phyloP scores from a whole-genome alignment of 1,139 yeast genomes.

The Geotrichum aggregatum region DNA sequence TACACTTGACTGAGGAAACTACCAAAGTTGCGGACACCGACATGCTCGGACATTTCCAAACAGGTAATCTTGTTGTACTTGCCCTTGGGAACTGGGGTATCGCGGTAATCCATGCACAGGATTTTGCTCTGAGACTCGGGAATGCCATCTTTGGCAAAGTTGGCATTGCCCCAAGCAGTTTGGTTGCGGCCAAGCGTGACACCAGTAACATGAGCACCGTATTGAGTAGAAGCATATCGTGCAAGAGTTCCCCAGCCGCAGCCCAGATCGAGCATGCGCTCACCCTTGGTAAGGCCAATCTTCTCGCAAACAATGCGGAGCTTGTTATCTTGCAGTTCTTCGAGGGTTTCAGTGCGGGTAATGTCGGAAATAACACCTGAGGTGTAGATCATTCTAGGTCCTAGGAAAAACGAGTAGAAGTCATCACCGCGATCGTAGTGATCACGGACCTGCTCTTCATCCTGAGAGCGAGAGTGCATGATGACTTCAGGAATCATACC shows the following conservation, averaged over 20 bases:
- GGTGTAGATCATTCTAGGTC: constrained; percentile 92
- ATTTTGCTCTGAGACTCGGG: constrained; percentile 65
- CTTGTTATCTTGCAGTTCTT: constrained; percentile 87
- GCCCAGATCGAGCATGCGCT: constrained; percentile 74
- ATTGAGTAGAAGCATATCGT: constrained; percentile 73
- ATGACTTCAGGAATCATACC: constrained; percentile 94
- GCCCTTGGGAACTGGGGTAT: constrained; percentile 72
- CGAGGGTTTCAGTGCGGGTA: constrained; percentile 68
- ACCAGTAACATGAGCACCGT: constrained; percentile 86
- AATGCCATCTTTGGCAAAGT: constrained; percentile 66
- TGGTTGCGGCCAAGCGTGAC: constrained; percentile 86
- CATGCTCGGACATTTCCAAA: constrained; percentile 95
- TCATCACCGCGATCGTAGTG: constrained; percentile 97
- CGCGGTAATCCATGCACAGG: constrained; percentile 85
- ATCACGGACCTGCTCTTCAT: constrained; percentile 93
- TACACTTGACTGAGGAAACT: constrained; percentile 74
- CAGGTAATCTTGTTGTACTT: constrained; percentile 84
- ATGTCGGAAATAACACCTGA: constrained; percentile 79
- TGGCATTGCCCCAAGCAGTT: constrained; percentile 81
- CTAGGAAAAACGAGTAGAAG: constrained; percentile 89
- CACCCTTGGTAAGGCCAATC: constrained; percentile 69
- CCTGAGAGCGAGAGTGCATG: constrained; percentile 87
- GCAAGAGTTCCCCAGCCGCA: constrained; percentile 98
- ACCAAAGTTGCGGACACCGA: constrained; percentile 81
- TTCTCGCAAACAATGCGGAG: constrained; percentile 84